These are phyloP conservation scores for Diaporthe sp. DNA, from an alignment of 2,329 filamentous ascomycete genomes.

Conservation along the genomic window DNA sequence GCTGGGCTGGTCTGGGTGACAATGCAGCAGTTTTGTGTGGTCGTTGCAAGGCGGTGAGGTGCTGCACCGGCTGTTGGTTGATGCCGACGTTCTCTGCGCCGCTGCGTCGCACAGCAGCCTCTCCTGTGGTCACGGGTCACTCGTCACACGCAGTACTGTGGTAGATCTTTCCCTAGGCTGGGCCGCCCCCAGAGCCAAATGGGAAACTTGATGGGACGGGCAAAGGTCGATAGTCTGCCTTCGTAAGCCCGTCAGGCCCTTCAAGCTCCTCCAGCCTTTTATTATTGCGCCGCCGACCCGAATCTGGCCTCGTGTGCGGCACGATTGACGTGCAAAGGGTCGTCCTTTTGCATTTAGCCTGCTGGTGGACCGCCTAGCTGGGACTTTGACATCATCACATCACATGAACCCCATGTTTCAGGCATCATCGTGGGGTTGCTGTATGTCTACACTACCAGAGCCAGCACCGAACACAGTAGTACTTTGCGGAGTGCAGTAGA, in stretches of 20 bases:
- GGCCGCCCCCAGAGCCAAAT: conserved; percentile 12
- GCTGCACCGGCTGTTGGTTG: conserved; percentile 27
- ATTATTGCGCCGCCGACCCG: background rate
- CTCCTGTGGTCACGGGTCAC: conserved; percentile 15
- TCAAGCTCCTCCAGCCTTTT: conserved; percentile 3
- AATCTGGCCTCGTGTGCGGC: background rate
- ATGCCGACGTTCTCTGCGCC: background rate
- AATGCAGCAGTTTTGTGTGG: background rate
- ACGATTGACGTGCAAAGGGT: conserved; percentile 20
- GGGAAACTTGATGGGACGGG: conserved; percentile 7
- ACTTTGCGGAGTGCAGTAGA: conserved; percentile 26
- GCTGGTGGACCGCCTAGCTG: conserved; percentile 25
- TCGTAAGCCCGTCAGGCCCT: background rate
- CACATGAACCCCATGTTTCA: conserved; percentile 23
- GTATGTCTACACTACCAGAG: background rate
- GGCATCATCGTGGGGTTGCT: conserved; percentile 18
- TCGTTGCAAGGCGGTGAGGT: conserved; percentile 1
- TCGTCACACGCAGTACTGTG: conserved; percentile 14
- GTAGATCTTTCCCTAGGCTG: conserved; percentile 17
- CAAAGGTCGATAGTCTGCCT: background rate
- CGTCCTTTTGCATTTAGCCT: conserved; percentile 25
- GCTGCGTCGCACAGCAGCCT: conserved; percentile 24
- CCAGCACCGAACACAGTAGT: background rate
- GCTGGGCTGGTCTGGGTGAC: conserved; percentile 1
- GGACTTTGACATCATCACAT: conserved; percentile 18